Evolutionary conservation across 305 asterid species (phyloP), one percentile per base, ranked within the genome.

Genomic region (Fraxinus sp.): DNA sequence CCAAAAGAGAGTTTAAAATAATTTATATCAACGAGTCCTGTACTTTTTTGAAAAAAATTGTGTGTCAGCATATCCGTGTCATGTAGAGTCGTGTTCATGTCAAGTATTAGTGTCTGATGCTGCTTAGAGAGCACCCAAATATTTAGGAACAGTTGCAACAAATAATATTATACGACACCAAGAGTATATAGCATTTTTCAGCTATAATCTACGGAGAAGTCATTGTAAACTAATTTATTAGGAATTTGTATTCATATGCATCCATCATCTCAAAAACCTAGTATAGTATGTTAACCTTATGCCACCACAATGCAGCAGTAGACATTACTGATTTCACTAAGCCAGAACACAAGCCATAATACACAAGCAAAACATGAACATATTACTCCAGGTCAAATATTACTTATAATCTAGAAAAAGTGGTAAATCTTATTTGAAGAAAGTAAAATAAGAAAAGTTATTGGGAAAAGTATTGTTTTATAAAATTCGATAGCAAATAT

Each of bases 181-280:
- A 41, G 36, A 77, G 39, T 76, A 44, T 14, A 44, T 5, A 30
- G 28, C 46, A 36, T 13, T 68, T 46, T 35, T 14, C 20, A 35
- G 71, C 72, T 66, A 28, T 1, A 36, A 16, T 44, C 37, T 68
- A 35, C 10, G 49, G 49, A 55, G 18, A 76, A 37, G 32, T 82
- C 77, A 41, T 66, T 52, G 55, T 39, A 79, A 6, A 62, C 80
- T 70, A 64, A 41, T 57, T 81, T 35, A 39, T 35, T 32, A n/a
- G 77, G 44, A 71, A 72, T 72, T 71, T 14, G 26, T 72, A 16
- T 72, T 35, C 5, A 33, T 33, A n/a, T 8, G 3, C 41, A 72
- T 72, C 39, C n/a, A 35, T 72, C 44, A 72, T 72, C 77, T 72
- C 77, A 71, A 83, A 55, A 74, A 39, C 22, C 36, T 22, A 41